Percentiles rank a stretch among this genome's conserved stretches.
These are phyloP conservation scores for Alternaria conjuncta DNA, from an alignment of 2,329 filamentous ascomycete genomes.

Conservation along the genomic window DNA sequence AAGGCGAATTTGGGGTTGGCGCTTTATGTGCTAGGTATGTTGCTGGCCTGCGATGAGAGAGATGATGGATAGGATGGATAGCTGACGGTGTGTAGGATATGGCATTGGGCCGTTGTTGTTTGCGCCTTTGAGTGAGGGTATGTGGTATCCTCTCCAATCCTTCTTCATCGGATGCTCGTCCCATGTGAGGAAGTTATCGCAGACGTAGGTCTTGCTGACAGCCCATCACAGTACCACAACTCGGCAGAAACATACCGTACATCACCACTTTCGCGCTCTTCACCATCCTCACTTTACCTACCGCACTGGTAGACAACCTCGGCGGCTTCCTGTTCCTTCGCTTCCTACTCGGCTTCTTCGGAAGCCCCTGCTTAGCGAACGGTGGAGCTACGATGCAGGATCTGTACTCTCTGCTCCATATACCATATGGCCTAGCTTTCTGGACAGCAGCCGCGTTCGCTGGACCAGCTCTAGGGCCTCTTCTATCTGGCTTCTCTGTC, in stretches of 20 bases:
- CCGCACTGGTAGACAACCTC: slow-evolving; percentile 68
- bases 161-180: neutral
- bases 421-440: slow-evolving; percentile 53
- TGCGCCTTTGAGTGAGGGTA: slow-evolving; percentile 66
- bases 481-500: slow-evolving; percentile 77
- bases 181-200: neutral
- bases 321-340: slow-evolving; percentile 65
- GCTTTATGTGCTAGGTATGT: slow-evolving; percentile 63
- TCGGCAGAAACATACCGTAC: slow-evolving; percentile 73
- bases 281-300: slow-evolving; percentile 69
- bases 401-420: slow-evolving; percentile 51
- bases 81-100: slow-evolving; percentile 48
- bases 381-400: slow-evolving; percentile 49
- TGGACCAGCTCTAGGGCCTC: slow-evolving; percentile 69
- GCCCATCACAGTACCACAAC: neutral
- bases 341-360: slow-evolving; percentile 51
- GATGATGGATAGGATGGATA: neutral
- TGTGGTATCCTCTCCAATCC: neutral
- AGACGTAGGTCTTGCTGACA: neutral
- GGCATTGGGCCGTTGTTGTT: slow-evolving; percentile 70
- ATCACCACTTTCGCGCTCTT: slow-evolving; percentile 72
- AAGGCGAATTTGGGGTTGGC: slow-evolving; percentile 65
- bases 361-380: slow-evolving; percentile 47
- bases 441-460: slow-evolving; percentile 55
- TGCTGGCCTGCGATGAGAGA: neutral